Base-by-base conservation (phyloP, 2,329 filamentous ascomycete genomes). In the Trichoderma oligosporum region DNA sequence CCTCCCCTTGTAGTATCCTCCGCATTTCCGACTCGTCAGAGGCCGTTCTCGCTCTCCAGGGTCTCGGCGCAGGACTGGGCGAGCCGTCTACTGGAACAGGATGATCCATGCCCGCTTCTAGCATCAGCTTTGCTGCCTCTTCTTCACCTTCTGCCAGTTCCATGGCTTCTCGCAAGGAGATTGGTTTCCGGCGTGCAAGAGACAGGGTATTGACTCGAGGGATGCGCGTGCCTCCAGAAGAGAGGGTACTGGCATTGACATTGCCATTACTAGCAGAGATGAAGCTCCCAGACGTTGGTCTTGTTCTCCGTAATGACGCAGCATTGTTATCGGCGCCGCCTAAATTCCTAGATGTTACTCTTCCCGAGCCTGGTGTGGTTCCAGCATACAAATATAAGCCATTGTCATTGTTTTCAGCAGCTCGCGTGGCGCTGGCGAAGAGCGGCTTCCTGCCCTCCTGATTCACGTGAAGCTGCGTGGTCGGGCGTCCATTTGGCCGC, bases 61-160 rank as follows among this genome's bases (percentile, higher is more conserved):
- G 64, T 29, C 79, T 70, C 1, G 79, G 79, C 1, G 79, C 79
- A 0, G 79, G 79, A 55, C 79, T 82, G 1, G 79, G 79, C 2
- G 78, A 81, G 16, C 73, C 78, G 59, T 76, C 74, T n/a, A 66
- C 63, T 59, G 25, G 67, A n/a, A 38, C 39, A 61, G 57, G 56
- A n/a, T 60, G 61, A n/a, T 59, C 56, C 14, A 65, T 61, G 25
- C 62, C 67, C n/a, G 65, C 61, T 36, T 66, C 66, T 18, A 35
- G 62, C 62, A 9, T 63, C 61, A 46, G 60, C 64, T 29, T 64
- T 62, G 5, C 58, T 2, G 53, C 58, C 24, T 65, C 65, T 33
- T 64, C 66, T 51, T 72, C 71, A 31, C 63, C 63, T 33, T 64
- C 67, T 4, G 70, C 73, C 38, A 68, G 57, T 42, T 55, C 64